A percentile compares a stretch with the other conserved stretches of the same genome.
phyloP scores from a whole-genome alignment of 768 basidiomycete species.

The Clitopilus hobsonii region DNA sequence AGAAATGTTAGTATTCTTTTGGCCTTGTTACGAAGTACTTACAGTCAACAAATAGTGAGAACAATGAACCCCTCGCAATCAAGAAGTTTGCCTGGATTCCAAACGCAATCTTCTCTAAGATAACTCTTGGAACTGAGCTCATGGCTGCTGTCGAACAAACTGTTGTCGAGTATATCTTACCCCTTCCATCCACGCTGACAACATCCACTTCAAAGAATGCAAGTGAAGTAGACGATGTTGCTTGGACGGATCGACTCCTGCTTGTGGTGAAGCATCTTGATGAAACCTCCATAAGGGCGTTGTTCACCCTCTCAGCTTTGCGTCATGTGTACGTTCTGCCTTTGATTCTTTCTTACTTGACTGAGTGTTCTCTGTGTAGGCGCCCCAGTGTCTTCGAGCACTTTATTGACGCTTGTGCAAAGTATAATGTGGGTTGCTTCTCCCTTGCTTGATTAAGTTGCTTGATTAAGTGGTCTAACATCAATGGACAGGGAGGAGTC shows the following conservation, averaged over 20 bases:
- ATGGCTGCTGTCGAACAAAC: constrained; percentile 62
- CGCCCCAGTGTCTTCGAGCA: constrained; percentile 68
- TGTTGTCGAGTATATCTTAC: constrained; percentile 74
- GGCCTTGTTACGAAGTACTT: constrained; percentile 3
- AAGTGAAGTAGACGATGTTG: constrained; percentile 65
- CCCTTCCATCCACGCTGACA: constrained; percentile 54
- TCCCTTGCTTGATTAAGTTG: background rate
- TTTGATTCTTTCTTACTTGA: background rate
- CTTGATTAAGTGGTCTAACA: too few species aligned
- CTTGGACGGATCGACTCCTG: constrained; percentile 84
- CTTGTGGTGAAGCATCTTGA: constrained; percentile 67
- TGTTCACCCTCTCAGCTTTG: constrained; percentile 62
- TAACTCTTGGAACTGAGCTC: constrained; percentile 48
- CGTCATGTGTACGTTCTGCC: constrained; percentile 46
- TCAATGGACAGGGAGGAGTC: constrained; percentile 87
- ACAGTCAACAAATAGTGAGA: constrained; percentile 55
- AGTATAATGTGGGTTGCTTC: constrained; percentile 70
- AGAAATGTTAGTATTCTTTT: constrained; percentile 67
- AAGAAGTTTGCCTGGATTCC: constrained; percentile 94
- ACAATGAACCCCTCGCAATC: constrained; percentile 66
- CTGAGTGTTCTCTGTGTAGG: constrained; percentile 24
- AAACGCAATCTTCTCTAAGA: constrained; percentile 56
- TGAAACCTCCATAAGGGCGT: constrained; percentile 47
- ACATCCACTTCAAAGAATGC: constrained; percentile 38
- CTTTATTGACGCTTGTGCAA: constrained; percentile 69